Evolutionary conservation across 23 red algal species (phyloP).

Genomic region (Gracilaria vermiculophylla): DNA sequence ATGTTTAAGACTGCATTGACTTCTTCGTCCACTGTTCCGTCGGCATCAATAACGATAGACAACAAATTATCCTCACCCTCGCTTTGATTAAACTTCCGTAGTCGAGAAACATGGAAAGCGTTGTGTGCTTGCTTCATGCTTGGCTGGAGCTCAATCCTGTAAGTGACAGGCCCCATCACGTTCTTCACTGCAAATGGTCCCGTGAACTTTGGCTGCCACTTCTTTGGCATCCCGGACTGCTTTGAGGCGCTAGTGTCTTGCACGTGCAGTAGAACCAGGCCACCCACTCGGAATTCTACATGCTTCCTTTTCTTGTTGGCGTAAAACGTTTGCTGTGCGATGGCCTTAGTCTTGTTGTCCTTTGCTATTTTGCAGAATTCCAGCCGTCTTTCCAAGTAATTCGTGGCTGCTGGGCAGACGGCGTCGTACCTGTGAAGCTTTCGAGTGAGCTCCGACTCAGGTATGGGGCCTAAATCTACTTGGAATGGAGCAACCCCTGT

Average conservation of each 20-base stretch:
- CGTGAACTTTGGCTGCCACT: slow-evolving; percentile 15
- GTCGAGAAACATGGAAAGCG: slow-evolving; percentile 46
- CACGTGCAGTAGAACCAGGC: not conserved
- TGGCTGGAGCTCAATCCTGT: slow-evolving; percentile 22
- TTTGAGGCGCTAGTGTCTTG: not conserved
- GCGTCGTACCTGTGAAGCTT: not conserved
- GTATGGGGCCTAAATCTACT: not conserved
- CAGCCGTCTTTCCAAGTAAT: slow-evolving; percentile 3
- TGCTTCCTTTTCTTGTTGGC: slow-evolving; percentile 9
- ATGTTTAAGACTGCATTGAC: too few relatives aligned
- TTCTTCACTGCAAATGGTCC: slow-evolving; percentile 27
- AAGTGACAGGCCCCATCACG: slow-evolving; percentile 43
- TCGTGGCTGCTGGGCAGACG: not conserved
- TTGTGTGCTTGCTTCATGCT: slow-evolving; percentile 24
- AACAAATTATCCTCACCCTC: too few relatives aligned
- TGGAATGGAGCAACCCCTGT: slow-evolving; percentile 34
- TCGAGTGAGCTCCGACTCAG: not conserved
- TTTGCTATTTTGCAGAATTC: not conserved
- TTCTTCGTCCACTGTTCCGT: too few relatives aligned
- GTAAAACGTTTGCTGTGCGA: not conserved
- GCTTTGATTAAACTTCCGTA: too few relatives aligned
- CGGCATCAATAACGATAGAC: too few relatives aligned
- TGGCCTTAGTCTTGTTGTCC: not conserved
- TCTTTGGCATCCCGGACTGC: not conserved
- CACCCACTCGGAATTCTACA: slow-evolving; percentile 20